Evolutionary conservation across 108 stramenopile genomes (phyloP).

Genomic region (Schizochytrium sp.): DNA sequence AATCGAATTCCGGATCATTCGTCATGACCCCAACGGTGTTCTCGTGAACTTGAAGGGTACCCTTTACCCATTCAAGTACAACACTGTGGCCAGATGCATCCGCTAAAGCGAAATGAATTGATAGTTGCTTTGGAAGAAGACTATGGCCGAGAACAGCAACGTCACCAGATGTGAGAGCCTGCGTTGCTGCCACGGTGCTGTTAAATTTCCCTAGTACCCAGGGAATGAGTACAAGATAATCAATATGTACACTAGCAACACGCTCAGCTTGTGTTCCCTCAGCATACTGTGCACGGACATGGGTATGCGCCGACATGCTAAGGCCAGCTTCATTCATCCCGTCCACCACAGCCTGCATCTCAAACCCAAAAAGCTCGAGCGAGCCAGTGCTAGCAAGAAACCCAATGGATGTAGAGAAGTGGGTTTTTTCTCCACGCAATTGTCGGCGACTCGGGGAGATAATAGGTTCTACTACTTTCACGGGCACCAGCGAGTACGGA

Average conservation of each 20-base stretch:
- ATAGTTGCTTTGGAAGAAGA: neutral
- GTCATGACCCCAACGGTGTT: constrained; percentile 62
- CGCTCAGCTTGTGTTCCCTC: neutral
- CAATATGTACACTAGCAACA: neutral
- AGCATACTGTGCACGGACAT: constrained; percentile 3
- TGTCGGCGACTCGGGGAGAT: neutral
- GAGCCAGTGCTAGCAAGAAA: constrained; percentile 34
- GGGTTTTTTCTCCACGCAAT: neutral
- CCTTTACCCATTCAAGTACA: constrained; percentile 56
- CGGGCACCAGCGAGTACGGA: constrained; percentile 34
- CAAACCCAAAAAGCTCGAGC: constrained; percentile 3
- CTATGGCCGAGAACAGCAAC: constrained; percentile 30
- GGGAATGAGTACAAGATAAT: constrained; percentile 18
- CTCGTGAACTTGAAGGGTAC: constrained; percentile 46
- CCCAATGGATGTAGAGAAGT: constrained; percentile 3
- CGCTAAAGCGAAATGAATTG: constrained; percentile 36
- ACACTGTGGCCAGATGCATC: constrained; percentile 12
- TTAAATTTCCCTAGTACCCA: neutral
- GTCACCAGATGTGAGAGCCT: neutral
- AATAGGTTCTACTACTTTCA: neutral
- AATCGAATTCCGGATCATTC: constrained; percentile 62
- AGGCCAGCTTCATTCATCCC: constrained; percentile 65
- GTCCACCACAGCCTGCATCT: constrained; percentile 22
- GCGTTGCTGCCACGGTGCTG: neutral
- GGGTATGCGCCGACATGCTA: constrained; percentile 47